Conservation (phyloP, 176 grass and related monocot genomes). For the Themeda triandra region DNA sequence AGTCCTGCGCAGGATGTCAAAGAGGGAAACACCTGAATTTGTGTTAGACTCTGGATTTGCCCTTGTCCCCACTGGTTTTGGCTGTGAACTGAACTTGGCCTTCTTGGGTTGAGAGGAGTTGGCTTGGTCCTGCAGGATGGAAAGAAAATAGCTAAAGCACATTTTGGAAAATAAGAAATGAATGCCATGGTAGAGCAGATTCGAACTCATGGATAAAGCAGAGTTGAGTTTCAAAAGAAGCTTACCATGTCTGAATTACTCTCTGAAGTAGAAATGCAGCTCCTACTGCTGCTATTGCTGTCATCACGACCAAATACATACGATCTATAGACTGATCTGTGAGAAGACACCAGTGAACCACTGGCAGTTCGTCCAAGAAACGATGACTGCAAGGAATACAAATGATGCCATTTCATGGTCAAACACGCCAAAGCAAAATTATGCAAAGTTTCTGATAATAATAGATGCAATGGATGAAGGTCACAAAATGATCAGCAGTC, state of each 20-base stretch:
- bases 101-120: constrained; percentile 49
- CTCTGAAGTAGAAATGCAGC: constrained; percentile 47
- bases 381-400: constrained; percentile 57
- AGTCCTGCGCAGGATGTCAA: constrained; percentile 67
- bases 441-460: background rate
- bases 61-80: constrained; percentile 36
- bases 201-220: background rate
- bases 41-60: constrained; percentile 18
- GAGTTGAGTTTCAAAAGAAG: background rate
- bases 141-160: background rate
- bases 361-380: constrained; percentile 78
- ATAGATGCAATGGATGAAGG: background rate
- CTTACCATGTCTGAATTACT: constrained; percentile 49
- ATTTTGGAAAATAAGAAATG: background rate
- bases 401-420: background rate
- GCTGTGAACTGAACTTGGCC: constrained; percentile 64
- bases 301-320: constrained; percentile 91
- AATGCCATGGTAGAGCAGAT: background rate
- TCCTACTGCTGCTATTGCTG: constrained; percentile 71
- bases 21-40: constrained; percentile 53
- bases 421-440: background rate
- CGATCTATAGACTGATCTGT: constrained; percentile 51
- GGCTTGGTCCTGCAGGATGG: constrained; percentile 35
- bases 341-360: constrained; percentile 51
- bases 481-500: background rate